A percentile compares a stretch with the other conserved stretches of the same genome.
Evolutionary conservation across 768 basidiomycete genomes (phyloP).

Genomic region (Russula virescens): DNA sequence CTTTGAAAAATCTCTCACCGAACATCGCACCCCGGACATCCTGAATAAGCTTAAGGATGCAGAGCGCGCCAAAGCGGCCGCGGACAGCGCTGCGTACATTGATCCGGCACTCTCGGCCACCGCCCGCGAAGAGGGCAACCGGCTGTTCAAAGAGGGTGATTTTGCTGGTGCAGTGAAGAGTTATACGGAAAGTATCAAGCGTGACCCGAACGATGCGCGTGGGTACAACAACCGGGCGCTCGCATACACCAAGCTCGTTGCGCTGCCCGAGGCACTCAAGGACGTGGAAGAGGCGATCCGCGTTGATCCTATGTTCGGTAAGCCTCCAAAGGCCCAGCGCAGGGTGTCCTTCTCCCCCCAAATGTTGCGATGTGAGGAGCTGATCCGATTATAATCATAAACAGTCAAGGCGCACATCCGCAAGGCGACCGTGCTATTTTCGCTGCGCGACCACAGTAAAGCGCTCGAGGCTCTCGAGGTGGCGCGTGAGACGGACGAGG

Average conservation of each 20-base stretch:
- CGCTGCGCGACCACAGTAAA: slow-evolving; percentile 89
- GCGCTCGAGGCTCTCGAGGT: slow-evolving; percentile 79
- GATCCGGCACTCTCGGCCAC: slow-evolving; percentile 75
- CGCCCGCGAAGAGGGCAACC: slow-evolving; percentile 91
- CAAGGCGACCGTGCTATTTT: slow-evolving; percentile 76
- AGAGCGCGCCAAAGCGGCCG: slow-evolving; percentile 74
- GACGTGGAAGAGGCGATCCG: slow-evolving; percentile 92
- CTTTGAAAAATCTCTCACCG: slow-evolving; percentile 89
- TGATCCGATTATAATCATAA: not conserved
- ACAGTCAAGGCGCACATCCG: slow-evolving; percentile 93
- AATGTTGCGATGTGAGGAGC: not conserved
- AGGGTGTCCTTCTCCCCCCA: not conserved
- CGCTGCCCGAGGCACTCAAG: slow-evolving; percentile 92
- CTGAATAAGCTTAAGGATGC: slow-evolving; percentile 83
- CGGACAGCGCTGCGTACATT: slow-evolving; percentile 77
- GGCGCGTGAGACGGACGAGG: slow-evolving; percentile 73
- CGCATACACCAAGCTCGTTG: slow-evolving; percentile 91
- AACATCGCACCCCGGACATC: slow-evolving; percentile 92
- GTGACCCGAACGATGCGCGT: slow-evolving; percentile 81
- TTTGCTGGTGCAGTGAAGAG: slow-evolving; percentile 88
- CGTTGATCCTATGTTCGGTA: slow-evolving; percentile 80
- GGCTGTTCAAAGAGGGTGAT: slow-evolving; percentile 85
- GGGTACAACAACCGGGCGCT: slow-evolving; percentile 99
- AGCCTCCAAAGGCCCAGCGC: slow-evolving; percentile 25
- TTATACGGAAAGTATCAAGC: slow-evolving; percentile 96